Evolutionary conservation across 2,329 filamentous ascomycete genomes (phyloP).

Genomic region (Beauveria sp.): DNA sequence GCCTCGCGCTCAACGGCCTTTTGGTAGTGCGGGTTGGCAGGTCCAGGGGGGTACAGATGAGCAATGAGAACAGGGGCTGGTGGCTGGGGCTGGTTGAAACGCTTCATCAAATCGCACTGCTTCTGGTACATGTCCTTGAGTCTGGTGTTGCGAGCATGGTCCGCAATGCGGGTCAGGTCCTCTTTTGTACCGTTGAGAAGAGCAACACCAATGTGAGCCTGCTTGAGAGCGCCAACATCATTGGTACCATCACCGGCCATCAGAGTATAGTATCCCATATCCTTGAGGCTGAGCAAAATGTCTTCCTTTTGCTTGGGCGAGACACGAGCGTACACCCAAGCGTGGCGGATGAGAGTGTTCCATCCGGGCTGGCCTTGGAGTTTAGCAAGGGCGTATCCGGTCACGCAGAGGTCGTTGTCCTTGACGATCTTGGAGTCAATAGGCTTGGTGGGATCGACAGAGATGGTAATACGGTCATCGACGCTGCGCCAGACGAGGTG

Average conservation of each 20-base stretch:
- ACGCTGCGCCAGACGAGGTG: constrained; percentile 90
- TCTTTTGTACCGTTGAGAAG: constrained; percentile 91
- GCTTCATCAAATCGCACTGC: constrained; percentile 81
- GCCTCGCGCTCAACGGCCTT: constrained; percentile 87
- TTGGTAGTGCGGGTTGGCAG: constrained; percentile 85
- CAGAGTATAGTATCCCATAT: constrained; percentile 93
- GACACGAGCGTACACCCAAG: constrained; percentile 97
- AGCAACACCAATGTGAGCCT: constrained; percentile 94
- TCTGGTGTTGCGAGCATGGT: constrained; percentile 88
- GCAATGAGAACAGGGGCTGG: constrained; percentile 89
- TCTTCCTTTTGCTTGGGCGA: constrained; percentile 99
- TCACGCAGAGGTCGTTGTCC: constrained; percentile 88
- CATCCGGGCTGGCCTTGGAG: constrained; percentile 76
- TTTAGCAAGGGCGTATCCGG: constrained; percentile 85
- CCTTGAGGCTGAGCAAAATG: constrained; percentile 91
- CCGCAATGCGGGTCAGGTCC: constrained; percentile 83
- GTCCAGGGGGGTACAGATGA: constrained; percentile 87
- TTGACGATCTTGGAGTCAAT: constrained; percentile 75
- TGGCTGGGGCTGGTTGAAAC: constrained; percentile 90
- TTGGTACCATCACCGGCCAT: constrained; percentile 99
- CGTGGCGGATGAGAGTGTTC: constrained; percentile 70
- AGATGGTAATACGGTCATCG: constrained; percentile 79
- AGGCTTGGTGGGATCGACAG: constrained; percentile 74
- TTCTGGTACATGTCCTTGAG: constrained; percentile 99
- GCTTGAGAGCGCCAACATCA: constrained; percentile 94